These are phyloP conservation scores for Pseudocercospora macadamiae DNA, from an alignment of 2,329 filamentous ascomycete genomes.

Conservation along the genomic window DNA sequence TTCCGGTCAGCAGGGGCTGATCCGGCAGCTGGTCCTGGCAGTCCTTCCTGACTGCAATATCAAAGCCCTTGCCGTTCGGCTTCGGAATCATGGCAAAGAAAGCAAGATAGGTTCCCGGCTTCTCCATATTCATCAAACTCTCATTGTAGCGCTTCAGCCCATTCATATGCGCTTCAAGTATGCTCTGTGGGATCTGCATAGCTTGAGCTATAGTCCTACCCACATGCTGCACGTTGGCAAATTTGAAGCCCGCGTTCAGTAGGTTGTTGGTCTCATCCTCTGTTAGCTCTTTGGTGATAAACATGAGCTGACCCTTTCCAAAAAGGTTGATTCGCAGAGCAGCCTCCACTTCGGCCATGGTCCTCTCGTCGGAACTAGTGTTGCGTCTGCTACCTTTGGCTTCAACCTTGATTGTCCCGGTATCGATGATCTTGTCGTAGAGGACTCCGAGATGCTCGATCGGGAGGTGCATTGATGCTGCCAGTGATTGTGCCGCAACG, in stretches of 20 bases:
- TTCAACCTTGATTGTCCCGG: slow-evolving; percentile 34
- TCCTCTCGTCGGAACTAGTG: slow-evolving; percentile 15
- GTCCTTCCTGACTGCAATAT: slow-evolving; percentile 47
- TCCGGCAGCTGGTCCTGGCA: slow-evolving; percentile 50
- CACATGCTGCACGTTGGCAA: slow-evolving; percentile 71
- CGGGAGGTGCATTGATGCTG: slow-evolving; percentile 58
- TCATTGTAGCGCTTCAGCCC: slow-evolving; percentile 65
- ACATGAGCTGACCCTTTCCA: slow-evolving; percentile 77
- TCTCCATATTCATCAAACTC: slow-evolving; percentile 43
- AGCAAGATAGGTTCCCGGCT: slow-evolving; percentile 44
- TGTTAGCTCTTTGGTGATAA: slow-evolving; percentile 69
- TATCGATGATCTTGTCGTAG: slow-evolving; percentile 43
- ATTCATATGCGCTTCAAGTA: slow-evolving; percentile 64
- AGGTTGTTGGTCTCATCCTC: slow-evolving; percentile 65
- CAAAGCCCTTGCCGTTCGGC: slow-evolving; percentile 41
- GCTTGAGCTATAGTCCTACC: slow-evolving; percentile 68
- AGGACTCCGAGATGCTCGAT: slow-evolving; percentile 40
- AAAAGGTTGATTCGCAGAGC: slow-evolving; percentile 46
- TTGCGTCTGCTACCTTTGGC: slow-evolving; percentile 22
- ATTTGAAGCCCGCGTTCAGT: slow-evolving; percentile 75
- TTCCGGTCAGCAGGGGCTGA: slow-evolving; percentile 42
- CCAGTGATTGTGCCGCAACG: slow-evolving; percentile 73
- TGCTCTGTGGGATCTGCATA: slow-evolving; percentile 70
- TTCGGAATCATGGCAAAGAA: slow-evolving; percentile 42
- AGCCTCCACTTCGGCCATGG: slow-evolving; percentile 43